A percentile compares a stretch with the other conserved stretches of the same genome.
These are phyloP conservation scores for Pseudogymnoascus sp. DNA, from an alignment of 2,329 filamentous ascomycete species.

Conservation along the genomic window DNA sequence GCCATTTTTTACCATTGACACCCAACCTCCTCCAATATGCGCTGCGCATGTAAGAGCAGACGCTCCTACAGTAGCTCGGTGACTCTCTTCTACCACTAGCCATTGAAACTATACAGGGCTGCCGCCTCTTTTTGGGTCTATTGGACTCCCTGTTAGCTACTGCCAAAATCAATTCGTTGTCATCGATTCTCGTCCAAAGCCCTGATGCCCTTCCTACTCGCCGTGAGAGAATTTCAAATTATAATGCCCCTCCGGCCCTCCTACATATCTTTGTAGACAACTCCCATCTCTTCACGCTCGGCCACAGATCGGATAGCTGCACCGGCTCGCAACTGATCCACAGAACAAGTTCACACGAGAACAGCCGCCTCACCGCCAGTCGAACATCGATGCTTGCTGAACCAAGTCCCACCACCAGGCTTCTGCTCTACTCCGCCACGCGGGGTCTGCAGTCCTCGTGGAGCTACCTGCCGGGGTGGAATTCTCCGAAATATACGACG, in stretches of 20 bases:
- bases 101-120: constrained; percentile 2
- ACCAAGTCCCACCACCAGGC: not conserved
- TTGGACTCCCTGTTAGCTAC: not conserved
- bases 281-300: not conserved
- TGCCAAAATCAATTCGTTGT: constrained; percentile 2
- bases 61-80: constrained; percentile 1
- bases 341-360: constrained; percentile 2
- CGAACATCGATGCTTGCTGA: constrained; percentile 3
- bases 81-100: not conserved
- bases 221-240: constrained; percentile 4
- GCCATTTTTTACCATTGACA: not conserved
- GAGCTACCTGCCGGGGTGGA: not conserved
- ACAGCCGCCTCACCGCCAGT: constrained; percentile 2
- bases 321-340: constrained; percentile 1
- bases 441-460: constrained; percentile 6
- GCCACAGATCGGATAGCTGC: constrained; percentile 7
- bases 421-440: not conserved
- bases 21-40: constrained; percentile 3
- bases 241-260: not conserved
- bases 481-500: not conserved
- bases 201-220: not conserved
- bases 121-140: not conserved
- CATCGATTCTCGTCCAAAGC: not conserved
- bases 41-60: not conserved
- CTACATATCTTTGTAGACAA: constrained; percentile 1